Percentiles rank a stretch among this genome's conserved stretches.
These are phyloP conservation scores for Gleditsia sinensis DNA, from an alignment of 306 rosid species.

Conservation along the genomic window DNA sequence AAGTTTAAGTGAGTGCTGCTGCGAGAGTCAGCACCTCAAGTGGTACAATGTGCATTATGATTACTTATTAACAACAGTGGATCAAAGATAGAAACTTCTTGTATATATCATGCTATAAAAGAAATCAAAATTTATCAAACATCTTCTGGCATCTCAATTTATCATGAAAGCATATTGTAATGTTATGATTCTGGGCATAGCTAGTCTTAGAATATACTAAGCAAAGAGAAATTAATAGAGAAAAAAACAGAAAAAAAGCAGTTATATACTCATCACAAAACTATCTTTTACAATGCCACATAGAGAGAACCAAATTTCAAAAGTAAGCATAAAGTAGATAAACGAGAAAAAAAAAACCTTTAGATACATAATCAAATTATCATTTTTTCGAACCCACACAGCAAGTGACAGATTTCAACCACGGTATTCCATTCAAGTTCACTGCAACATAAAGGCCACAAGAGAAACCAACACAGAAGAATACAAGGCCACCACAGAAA, in stretches of 20 bases:
- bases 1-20: constrained; percentile 23
- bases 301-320: constrained; percentile 28
- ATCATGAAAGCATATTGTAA: background rate
- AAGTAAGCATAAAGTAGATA: constrained; percentile 24
- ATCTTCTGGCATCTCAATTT: constrained; percentile 15
- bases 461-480: constrained; percentile 53
- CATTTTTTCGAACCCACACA: constrained; percentile 10
- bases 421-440: background rate
- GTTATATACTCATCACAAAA: constrained; percentile 34
- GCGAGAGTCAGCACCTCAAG: background rate
- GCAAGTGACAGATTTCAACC: constrained; percentile 30
- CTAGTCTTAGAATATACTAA: background rate
- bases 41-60: constrained; percentile 15
- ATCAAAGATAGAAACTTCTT: constrained; percentile 31
- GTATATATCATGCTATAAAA: constrained; percentile 37
- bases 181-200: background rate
- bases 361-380: background rate
- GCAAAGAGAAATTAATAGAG: background rate
- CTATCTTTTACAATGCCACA: constrained; percentile 30
- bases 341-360: constrained; percentile 4
- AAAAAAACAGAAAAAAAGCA: background rate
- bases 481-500: constrained; percentile 39
- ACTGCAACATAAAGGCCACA: constrained; percentile 39
- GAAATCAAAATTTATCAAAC: constrained; percentile 27
- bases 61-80: background rate